These are phyloP conservation scores for Penicillium sumatraense DNA, from an alignment of 2,329 filamentous ascomycete genomes.

Conservation along the genomic window DNA sequence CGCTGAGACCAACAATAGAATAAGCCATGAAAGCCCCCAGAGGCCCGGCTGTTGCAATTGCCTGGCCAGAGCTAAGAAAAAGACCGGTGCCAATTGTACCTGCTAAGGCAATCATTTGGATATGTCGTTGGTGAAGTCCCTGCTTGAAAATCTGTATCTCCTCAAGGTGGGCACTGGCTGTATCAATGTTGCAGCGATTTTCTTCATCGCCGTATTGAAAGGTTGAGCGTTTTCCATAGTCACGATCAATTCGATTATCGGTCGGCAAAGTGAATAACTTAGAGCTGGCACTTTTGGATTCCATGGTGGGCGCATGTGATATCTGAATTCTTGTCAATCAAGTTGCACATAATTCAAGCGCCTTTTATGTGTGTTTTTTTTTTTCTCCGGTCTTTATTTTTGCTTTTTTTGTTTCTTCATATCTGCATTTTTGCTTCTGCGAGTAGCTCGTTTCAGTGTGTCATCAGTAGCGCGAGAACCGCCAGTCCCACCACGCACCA, in stretches of 20 bases:
- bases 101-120: constrained; percentile 45
- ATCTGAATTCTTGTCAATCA: not conserved
- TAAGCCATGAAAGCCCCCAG: constrained; percentile 43
- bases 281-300: not conserved
- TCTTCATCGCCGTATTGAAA: constrained; percentile 10
- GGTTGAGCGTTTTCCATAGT: constrained; percentile 3
- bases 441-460: not conserved
- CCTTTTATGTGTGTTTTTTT: not conserved
- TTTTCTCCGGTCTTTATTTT: not conserved
- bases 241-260: not conserved
- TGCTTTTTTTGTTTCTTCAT: not conserved
- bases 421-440: not conserved
- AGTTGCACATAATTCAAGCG: not conserved
- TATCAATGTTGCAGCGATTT: constrained; percentile 21
- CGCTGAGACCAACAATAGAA: constrained; percentile 40
- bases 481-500: not conserved
- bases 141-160: constrained; percentile 27
- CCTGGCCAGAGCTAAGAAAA: constrained; percentile 40
- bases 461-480: not conserved
- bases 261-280: not conserved
- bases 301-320: not conserved
- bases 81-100: constrained; percentile 45
- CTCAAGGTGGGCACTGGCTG: constrained; percentile 23
- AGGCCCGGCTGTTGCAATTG: constrained; percentile 39
- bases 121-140: constrained; percentile 38